phyloP scores from a whole-genome alignment of 2,329 filamentous ascomycete genomes.

The Trichoderma harzianum region DNA sequence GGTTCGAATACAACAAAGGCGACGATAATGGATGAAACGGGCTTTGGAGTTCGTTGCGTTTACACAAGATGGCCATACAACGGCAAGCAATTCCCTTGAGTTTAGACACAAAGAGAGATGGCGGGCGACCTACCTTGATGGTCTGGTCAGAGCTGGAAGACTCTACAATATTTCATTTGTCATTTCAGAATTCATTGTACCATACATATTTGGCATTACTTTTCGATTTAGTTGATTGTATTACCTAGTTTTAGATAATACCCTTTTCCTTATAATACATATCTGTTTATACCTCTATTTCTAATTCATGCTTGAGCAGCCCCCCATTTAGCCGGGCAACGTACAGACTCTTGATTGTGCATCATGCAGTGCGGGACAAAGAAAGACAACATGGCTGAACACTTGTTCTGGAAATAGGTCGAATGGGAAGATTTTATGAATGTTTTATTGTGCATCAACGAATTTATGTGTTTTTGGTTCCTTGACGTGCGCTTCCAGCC shows the following conservation, averaged over 20 bases:
- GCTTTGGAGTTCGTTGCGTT: not conserved
- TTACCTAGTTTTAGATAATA: not conserved
- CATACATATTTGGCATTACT: not conserved
- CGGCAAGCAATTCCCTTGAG: constrained; percentile 2
- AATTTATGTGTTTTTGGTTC: not conserved
- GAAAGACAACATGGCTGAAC: too few species aligned
- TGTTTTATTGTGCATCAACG: not conserved
- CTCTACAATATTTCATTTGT: not conserved
- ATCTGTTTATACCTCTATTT: not conserved
- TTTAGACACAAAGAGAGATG: not conserved
- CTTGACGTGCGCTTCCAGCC: not conserved
- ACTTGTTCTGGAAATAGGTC: not conserved
- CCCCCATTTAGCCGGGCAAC: not conserved
- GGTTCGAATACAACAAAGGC: not conserved
- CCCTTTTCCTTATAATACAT: not conserved
- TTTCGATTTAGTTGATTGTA: not conserved
- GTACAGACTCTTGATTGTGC: not conserved
- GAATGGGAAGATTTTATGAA: not conserved
- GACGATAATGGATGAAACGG: not conserved
- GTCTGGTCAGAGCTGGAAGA: not conserved
- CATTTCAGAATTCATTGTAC: not conserved
- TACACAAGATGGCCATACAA: not conserved
- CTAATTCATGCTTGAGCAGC: not conserved
- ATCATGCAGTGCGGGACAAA: not conserved
- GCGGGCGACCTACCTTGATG: not conserved